Conservation (phyloP, 108 stramenopile species). For the Cyclostephanos tholiformis region DNA sequence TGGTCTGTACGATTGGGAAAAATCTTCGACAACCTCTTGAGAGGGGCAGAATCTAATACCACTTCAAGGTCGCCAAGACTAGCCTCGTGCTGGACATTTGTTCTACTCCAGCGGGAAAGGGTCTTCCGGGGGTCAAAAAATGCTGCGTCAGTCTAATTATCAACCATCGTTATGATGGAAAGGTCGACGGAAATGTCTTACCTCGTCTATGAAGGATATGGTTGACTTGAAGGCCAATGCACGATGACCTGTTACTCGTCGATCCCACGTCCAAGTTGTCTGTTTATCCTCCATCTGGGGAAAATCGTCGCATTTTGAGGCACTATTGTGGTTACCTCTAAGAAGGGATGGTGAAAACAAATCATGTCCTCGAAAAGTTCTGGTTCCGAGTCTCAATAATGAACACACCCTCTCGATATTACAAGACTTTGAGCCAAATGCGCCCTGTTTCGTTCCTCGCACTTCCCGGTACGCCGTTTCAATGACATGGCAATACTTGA, state of each 20-base stretch:
- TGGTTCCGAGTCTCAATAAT: constrained; percentile 37
- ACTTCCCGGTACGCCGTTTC: constrained; percentile 44
- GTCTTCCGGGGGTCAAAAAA: constrained; percentile 2
- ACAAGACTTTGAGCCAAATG: constrained; percentile 29
- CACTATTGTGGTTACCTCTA: not conserved
- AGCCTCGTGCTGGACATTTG: constrained; percentile 61
- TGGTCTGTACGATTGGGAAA: constrained; percentile 37
- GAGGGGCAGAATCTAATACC: constrained; percentile 50
- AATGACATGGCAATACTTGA: constrained; percentile 51
- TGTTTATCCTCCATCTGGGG: constrained; percentile 62
- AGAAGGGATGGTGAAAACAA: constrained; percentile 21
- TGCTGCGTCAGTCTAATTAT: not conserved
- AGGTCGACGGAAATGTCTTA: not conserved
- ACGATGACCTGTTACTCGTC: constrained; percentile 54
- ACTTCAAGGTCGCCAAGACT: constrained; percentile 67
- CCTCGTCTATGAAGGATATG: constrained; percentile 53
- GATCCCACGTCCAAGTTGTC: constrained; percentile 57
- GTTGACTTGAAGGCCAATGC: constrained; percentile 73
- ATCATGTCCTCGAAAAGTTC: constrained; percentile 39
- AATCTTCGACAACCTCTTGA: constrained; percentile 41
- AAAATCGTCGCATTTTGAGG: constrained; percentile 62
- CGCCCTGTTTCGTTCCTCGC: constrained; percentile 10
- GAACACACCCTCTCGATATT: constrained; percentile 45
- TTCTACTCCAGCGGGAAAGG: constrained; percentile 35
- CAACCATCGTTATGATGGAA: not conserved